These are phyloP conservation scores for Phyllosticta ampelicida DNA, from an alignment of 2,329 filamentous ascomycete species.

Conservation along the genomic window DNA sequence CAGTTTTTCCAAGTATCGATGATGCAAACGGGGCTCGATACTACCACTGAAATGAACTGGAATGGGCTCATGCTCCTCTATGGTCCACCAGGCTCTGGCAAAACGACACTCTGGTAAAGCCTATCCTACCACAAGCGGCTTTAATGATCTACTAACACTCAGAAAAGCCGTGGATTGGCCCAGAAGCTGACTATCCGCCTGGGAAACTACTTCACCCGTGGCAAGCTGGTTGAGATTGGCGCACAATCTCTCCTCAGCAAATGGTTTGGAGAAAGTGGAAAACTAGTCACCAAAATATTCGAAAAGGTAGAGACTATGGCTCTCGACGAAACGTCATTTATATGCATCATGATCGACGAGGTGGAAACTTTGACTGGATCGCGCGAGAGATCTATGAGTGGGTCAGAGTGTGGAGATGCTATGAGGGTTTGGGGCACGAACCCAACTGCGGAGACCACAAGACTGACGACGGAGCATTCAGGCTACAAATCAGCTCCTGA, in stretches of 20 bases:
- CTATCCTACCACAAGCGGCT: background rate
- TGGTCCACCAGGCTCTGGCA: conserved; percentile 35
- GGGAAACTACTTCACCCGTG: conserved; percentile 23
- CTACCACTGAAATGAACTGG: conserved; percentile 31
- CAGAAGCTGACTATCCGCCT: conserved; percentile 41
- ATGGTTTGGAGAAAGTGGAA: conserved; percentile 38
- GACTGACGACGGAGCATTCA: conserved; percentile 9
- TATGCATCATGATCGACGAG: conserved; percentile 41
- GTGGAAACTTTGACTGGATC: conserved; percentile 39
- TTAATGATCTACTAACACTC: background rate
- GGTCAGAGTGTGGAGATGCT: conserved; percentile 36
- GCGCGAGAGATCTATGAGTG: conserved; percentile 29
- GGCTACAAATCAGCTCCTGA: conserved; percentile 41
- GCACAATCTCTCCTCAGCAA: conserved; percentile 36
- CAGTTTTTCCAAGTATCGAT: conserved; percentile 18
- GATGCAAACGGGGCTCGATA: conserved; percentile 25
- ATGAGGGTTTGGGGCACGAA: conserved; percentile 25
- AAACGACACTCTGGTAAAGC: conserved; percentile 31
- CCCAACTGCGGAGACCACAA: background rate
- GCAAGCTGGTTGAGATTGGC: conserved; percentile 36
- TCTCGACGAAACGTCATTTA: conserved; percentile 30
- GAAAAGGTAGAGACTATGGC: conserved; percentile 26
- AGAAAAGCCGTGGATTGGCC: conserved; percentile 34
- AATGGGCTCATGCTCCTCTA: conserved; percentile 35
- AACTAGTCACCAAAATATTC: conserved; percentile 34